A percentile compares a stretch with the other conserved stretches of the same genome.
phyloP scores from a whole-genome alignment of 257 asterid genomes.

The Solanum chilense region DNA sequence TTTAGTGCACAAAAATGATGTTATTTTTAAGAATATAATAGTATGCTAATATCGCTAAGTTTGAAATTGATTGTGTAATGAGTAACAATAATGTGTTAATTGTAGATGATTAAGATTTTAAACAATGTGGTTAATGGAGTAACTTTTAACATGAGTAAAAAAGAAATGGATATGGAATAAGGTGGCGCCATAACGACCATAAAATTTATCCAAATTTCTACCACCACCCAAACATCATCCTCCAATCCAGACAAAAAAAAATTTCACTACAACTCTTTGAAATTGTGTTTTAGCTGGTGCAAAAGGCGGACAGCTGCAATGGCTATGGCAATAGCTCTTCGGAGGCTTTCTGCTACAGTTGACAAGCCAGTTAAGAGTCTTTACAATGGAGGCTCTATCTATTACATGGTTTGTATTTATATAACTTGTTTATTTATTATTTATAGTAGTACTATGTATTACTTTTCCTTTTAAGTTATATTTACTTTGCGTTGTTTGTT shows the following conservation, averaged over 20 bases:
- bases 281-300: background rate
- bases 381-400: slow-evolving; percentile 44
- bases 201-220: slow-evolving; percentile 39
- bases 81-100: background rate
- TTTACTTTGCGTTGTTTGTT: background rate
- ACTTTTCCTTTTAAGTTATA: background rate
- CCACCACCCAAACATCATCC: slow-evolving; percentile 49
- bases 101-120: background rate
- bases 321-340: slow-evolving; percentile 77
- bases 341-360: slow-evolving; percentile 63
- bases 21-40: background rate
- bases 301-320: slow-evolving; percentile 21
- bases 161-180: background rate
- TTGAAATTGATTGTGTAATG: background rate
- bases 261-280: background rate
- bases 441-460: background rate
- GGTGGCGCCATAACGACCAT: slow-evolving; percentile 10
- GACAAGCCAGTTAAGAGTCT: slow-evolving; percentile 55
- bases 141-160: background rate
- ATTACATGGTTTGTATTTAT: slow-evolving; percentile 43
- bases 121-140: background rate
- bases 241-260: background rate
- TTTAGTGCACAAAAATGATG: background rate
- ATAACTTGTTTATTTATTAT: background rate
- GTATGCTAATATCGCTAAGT: background rate